Evolutionary conservation across 164 flowering plant species (phyloP).

Genomic region (Sedum album): DNA sequence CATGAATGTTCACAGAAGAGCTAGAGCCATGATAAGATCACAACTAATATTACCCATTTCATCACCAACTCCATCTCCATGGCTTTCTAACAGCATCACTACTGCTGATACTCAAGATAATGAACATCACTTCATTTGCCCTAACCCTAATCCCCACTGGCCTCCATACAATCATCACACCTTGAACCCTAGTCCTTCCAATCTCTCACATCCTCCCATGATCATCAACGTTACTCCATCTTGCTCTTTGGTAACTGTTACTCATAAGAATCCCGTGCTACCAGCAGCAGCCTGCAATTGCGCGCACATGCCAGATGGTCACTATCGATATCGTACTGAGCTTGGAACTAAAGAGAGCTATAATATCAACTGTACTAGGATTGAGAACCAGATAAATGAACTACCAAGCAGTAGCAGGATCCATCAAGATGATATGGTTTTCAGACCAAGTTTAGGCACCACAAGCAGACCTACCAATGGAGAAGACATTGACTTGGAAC

Average conservation of each 20-base stretch:
- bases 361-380: not conserved
- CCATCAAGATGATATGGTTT: conserved; percentile 1
- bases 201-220: not conserved
- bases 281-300: not conserved
- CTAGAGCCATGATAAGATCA: conserved; percentile 21
- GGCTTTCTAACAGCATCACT: not conserved
- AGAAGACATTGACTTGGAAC: conserved; percentile 3
- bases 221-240: not conserved
- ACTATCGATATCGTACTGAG: not conserved
- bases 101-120: not conserved
- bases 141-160: conserved; percentile 6
- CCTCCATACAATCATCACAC: not conserved
- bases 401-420: not conserved
- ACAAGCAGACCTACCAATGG: not conserved
- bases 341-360: not conserved
- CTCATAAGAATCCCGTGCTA: not conserved
- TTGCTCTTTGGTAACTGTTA: not conserved
- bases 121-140: not conserved
- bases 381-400: not conserved
- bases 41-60: conserved; percentile 11
- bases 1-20: conserved; percentile 43
- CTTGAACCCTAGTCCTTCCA: not conserved
- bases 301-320: not conserved
- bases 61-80: conserved; percentile 2
- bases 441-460: not conserved